phyloP scores from a whole-genome alignment of 202 grass and related monocot species.

The Zizania palustris region DNA sequence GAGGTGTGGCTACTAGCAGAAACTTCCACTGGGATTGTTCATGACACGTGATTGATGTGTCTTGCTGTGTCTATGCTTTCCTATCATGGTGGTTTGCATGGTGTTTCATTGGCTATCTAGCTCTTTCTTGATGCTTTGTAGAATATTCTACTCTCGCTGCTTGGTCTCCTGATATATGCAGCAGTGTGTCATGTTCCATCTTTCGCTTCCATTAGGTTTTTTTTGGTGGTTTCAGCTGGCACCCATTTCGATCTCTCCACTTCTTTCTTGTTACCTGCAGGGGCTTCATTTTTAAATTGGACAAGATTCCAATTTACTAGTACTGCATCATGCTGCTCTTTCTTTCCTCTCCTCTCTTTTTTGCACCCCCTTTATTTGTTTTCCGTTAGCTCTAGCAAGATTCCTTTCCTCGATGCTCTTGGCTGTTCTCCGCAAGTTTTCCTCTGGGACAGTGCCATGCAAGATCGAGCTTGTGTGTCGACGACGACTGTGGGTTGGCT shows the following conservation, averaged over 20 bases:
- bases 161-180: conserved; percentile 3
- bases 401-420: background rate
- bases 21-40: conserved; percentile 20
- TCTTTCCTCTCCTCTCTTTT: background rate
- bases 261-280: conserved; percentile 46
- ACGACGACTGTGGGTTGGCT: background rate
- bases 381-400: conserved; percentile 7
- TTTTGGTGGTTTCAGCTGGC: conserved; percentile 22
- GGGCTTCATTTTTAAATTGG: conserved; percentile 33
- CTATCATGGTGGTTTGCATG: background rate
- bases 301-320: conserved; percentile 35
- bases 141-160: conserved; percentile 33
- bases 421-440: background rate
- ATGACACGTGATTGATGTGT: conserved; percentile 43
- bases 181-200: conserved; percentile 39
- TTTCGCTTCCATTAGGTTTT: conserved; percentile 42
- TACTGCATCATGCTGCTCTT: conserved; percentile 29
- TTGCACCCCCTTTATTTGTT: background rate
- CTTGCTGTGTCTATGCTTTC: conserved; percentile 15
- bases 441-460: conserved; percentile 36
- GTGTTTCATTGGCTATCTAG: conserved; percentile 31
- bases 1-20: background rate
- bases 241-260: conserved; percentile 21
- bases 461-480: background rate
- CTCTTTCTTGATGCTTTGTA: conserved; percentile 28